Evolutionary conservation across 257 asterid species (phyloP).

Genomic region (Solanum dulcamara): DNA sequence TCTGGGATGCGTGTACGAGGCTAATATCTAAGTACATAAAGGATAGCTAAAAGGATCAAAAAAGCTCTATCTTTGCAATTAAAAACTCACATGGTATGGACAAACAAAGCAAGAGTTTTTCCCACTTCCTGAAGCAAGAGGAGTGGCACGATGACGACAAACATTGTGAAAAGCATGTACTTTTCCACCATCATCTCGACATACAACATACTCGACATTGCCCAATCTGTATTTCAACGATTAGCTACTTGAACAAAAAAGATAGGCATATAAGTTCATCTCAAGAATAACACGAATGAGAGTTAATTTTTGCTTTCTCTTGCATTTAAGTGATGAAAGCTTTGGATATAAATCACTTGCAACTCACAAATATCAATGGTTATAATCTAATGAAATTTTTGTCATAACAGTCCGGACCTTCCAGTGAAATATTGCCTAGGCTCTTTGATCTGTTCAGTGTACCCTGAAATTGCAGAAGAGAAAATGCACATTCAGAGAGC

Average conservation of each 20-base stretch:
- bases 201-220: conserved; percentile 57
- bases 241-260: conserved; percentile 10
- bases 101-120: conserved; percentile 66
- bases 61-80: background rate
- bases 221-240: conserved; percentile 50
- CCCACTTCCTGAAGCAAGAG: conserved; percentile 66
- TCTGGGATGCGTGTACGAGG: background rate
- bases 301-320: background rate
- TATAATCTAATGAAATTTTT: background rate
- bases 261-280: background rate
- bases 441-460: conserved; percentile 50
- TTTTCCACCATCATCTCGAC: conserved; percentile 55
- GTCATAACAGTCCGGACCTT: conserved; percentile 34
- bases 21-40: background rate
- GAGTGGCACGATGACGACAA: conserved; percentile 87
- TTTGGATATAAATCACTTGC: background rate
- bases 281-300: background rate
- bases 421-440: conserved; percentile 65
- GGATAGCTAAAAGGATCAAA: background rate
- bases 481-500: background rate
- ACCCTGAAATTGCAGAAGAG: conserved; percentile 28
- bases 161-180: conserved; percentile 75
- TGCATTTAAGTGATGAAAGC: background rate
- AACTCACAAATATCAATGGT: background rate
- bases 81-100: conserved; percentile 81